Conservation (phyloP, 1,139 yeast species). For the Nakaseomyces uthaithaninus region DNA sequence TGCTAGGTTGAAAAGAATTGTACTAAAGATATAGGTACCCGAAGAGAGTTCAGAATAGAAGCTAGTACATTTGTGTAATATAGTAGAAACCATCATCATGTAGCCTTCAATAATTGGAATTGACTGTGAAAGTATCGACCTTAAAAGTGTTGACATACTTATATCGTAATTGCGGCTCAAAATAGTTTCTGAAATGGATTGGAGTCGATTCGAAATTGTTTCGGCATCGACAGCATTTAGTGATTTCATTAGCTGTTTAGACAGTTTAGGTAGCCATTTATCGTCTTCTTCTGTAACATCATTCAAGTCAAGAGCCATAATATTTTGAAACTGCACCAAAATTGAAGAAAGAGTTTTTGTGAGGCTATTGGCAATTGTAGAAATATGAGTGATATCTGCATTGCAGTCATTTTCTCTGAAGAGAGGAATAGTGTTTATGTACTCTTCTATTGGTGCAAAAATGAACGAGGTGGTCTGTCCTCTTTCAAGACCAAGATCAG, state of each 20-base stretch:
- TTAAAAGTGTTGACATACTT: conserved; percentile 28
- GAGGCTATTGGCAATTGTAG: conserved; percentile 26
- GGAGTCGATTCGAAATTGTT: conserved; percentile 30
- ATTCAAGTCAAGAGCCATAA: conserved; percentile 35
- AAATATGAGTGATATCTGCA: background rate
- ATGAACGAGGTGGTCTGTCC: background rate
- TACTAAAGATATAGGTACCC: conserved; percentile 54
- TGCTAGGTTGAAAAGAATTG: conserved; percentile 52
- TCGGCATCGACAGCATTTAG: conserved; percentile 35
- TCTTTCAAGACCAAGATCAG: background rate
- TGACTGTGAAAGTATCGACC: conserved; percentile 46
- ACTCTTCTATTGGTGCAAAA: background rate
- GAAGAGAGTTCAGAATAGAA: conserved; percentile 49
- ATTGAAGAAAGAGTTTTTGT: conserved; percentile 53
- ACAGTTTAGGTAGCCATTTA: conserved; percentile 52
- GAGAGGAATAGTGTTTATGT: background rate
- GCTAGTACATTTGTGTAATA: conserved; percentile 38
- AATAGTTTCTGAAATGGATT: conserved; percentile 30
- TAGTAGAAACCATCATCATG: conserved; percentile 36
- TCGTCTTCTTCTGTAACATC: conserved; percentile 45
- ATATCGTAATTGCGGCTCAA: conserved; percentile 34
- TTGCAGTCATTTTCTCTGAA: too few relatives aligned
- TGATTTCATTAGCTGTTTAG: conserved; percentile 38
- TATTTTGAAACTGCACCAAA: conserved; percentile 59
- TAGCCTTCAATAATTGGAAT: conserved; percentile 53